A percentile compares a stretch with the other conserved stretches of the same genome.
phyloP scores from a whole-genome alignment of 1,139 yeast genomes.

The Meyerozyma smithsonii region DNA sequence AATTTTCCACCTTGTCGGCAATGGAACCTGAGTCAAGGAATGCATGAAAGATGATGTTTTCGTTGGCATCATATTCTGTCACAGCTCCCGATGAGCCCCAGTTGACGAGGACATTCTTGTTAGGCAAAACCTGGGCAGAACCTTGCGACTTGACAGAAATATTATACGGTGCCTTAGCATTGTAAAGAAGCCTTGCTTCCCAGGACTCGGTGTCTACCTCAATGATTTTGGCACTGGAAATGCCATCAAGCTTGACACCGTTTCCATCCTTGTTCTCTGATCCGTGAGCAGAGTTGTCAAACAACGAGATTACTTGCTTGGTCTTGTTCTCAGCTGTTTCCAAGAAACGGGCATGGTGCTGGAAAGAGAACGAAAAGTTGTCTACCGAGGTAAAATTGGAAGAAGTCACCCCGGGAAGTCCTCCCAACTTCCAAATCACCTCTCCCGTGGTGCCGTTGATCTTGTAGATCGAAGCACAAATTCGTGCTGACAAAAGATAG shows the following conservation, averaged over 20 bases:
- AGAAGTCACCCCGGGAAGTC: conserved; percentile 21
- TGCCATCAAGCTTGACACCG: conserved; percentile 15
- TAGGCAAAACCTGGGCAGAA: conserved; percentile 29
- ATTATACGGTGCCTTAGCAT: conserved; percentile 21
- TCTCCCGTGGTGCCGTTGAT: conserved; percentile 32
- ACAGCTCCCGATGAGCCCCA: conserved; percentile 40
- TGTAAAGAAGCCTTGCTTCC: conserved; percentile 24
- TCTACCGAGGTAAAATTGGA: conserved; percentile 15
- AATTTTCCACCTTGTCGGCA: conserved; percentile 25
- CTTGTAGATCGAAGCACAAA: conserved; percentile 30
- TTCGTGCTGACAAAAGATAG: conserved; percentile 32
- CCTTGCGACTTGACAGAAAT: conserved; percentile 33
- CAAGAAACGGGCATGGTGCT: conserved; percentile 34
- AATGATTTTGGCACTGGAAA: conserved; percentile 30
- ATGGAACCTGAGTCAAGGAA: conserved; percentile 26
- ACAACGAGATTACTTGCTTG: conserved; percentile 27
- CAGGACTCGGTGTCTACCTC: conserved; percentile 25
- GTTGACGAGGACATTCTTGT: conserved; percentile 32
- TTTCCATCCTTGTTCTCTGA: conserved; percentile 26
- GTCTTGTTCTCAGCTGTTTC: conserved; percentile 18
- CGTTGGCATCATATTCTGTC: conserved; percentile 27
- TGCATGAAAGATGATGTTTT: conserved; percentile 29
- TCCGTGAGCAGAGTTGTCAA: conserved; percentile 36
- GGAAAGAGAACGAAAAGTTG: conserved; percentile 28
- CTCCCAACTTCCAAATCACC: conserved; percentile 30